phyloP scores from a whole-genome alignment of 768 basidiomycete genomes.

The Suillus americanus region DNA sequence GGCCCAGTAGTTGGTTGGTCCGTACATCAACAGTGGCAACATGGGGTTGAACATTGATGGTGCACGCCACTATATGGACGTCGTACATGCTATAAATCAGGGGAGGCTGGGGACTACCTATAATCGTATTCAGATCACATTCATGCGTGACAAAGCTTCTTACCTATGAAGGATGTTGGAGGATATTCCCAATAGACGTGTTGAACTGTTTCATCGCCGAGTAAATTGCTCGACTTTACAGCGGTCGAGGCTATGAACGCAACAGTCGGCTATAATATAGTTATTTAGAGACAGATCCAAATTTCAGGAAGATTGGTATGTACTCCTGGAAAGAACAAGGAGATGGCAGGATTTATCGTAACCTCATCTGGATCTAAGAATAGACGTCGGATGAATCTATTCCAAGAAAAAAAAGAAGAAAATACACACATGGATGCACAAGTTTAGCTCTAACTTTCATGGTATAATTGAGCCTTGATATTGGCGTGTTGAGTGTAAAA shows the following conservation, averaged over 20 bases:
- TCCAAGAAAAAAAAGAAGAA: background rate
- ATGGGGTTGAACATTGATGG: background rate
- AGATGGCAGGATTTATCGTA: background rate
- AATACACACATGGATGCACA: background rate
- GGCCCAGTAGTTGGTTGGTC: background rate
- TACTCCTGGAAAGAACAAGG: constrained; percentile 1
- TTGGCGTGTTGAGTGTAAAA: background rate
- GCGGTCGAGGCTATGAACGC: constrained; percentile 15
- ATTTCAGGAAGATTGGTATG: background rate
- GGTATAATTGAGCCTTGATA: constrained; percentile 7
- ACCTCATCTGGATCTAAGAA: background rate
- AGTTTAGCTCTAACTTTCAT: background rate
- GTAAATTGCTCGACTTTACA: constrained; percentile 7
- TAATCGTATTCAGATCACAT: background rate
- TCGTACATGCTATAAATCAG: constrained; percentile 1
- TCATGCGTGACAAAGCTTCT: background rate
- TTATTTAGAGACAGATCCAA: background rate
- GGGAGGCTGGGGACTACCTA: background rate
- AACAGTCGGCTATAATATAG: background rate
- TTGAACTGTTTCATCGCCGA: background rate
- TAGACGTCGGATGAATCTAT: background rate
- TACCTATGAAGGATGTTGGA: rapidly evolving
- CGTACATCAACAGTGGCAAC: constrained; percentile 9
- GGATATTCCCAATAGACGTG: constrained; percentile 1
- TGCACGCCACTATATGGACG: constrained; percentile 13